phyloP scores from a whole-genome alignment of 352 stramenopile species.

The Phytophthora fragariae region DNA sequence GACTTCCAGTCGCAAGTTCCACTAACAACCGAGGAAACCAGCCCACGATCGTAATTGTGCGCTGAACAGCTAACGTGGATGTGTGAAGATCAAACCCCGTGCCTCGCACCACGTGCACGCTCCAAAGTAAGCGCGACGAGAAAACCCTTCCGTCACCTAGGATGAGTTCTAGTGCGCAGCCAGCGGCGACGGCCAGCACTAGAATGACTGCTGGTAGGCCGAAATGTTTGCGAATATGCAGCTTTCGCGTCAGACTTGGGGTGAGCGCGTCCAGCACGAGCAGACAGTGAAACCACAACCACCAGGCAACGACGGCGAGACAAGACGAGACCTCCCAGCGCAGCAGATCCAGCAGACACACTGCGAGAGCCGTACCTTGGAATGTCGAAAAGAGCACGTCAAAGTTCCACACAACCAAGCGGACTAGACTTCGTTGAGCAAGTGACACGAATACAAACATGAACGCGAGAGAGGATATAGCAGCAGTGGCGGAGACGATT shows the following conservation, averaged over 20 bases:
- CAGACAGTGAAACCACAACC: slow-evolving; percentile 60
- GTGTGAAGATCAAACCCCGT: slow-evolving; percentile 22
- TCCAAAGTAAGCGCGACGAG: slow-evolving; percentile 28
- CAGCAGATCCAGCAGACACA: slow-evolving; percentile 44
- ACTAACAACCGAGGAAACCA: slow-evolving; percentile 32
- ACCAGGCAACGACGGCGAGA: slow-evolving; percentile 50
- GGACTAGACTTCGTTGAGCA: slow-evolving; percentile 28
- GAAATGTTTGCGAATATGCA: slow-evolving; percentile 25
- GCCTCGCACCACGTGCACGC: neutral
- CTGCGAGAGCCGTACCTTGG: slow-evolving; percentile 19
- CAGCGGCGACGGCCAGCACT: slow-evolving; percentile 9
- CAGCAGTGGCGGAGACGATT: slow-evolving; percentile 1
- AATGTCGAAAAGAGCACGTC: slow-evolving; percentile 38
- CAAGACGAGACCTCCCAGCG: slow-evolving; percentile 38
- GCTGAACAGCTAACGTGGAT: slow-evolving; percentile 26
- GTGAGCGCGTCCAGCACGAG: slow-evolving; percentile 58
- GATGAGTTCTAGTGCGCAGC: slow-evolving; percentile 18
- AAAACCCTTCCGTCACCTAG: slow-evolving; percentile 18
- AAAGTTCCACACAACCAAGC: slow-evolving; percentile 30
- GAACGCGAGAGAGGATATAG: slow-evolving; percentile 14
- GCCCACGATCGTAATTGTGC: slow-evolving; percentile 33
- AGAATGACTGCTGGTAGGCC: slow-evolving; percentile 21
- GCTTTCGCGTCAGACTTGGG: slow-evolving; percentile 25
- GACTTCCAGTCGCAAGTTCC: slow-evolving; percentile 20
- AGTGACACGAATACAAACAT: slow-evolving; percentile 11